Conservation (phyloP, 805 yeast species). For the Cyberlindnera euphorbiae region DNA sequence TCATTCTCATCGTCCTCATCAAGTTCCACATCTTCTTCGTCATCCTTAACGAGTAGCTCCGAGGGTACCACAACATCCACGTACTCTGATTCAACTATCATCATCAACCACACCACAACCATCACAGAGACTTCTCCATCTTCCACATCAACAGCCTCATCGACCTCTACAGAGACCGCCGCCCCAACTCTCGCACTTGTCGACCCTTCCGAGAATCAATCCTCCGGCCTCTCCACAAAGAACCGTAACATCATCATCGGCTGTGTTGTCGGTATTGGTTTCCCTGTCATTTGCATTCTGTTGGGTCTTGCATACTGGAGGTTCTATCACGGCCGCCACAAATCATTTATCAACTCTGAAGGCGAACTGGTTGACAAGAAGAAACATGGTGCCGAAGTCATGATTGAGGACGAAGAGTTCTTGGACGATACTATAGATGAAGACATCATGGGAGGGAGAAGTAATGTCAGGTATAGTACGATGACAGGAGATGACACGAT, state of each 20-base stretch:
- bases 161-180: slow-evolving; percentile 22
- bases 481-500: slow-evolving; percentile 11
- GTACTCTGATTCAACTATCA: slow-evolving; percentile 14
- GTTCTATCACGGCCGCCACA: slow-evolving; percentile 12
- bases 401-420: slow-evolving; percentile 25
- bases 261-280: slow-evolving; percentile 48
- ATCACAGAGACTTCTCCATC: slow-evolving; percentile 6
- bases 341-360: slow-evolving; percentile 23
- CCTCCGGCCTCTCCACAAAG: slow-evolving; percentile 37
- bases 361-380: slow-evolving; percentile 23
- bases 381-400: slow-evolving; percentile 15
- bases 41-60: too few species aligned
- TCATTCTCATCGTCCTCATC: slow-evolving; percentile 10
- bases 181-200: slow-evolving; percentile 17
- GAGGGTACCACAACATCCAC: slow-evolving; percentile 7
- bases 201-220: background rate
- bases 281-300: slow-evolving; percentile 6
- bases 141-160: slow-evolving; percentile 26
- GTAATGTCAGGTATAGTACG: background rate
- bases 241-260: slow-evolving; percentile 57
- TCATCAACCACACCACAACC: slow-evolving; percentile 21
- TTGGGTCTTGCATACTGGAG: slow-evolving; percentile 6
- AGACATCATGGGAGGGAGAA: slow-evolving; percentile 1
- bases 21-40: too few species aligned
- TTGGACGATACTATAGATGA: slow-evolving; percentile 26